phyloP scores from a whole-genome alignment of 495 filamentous ascomycete genomes.

The Neurospora africana region DNA sequence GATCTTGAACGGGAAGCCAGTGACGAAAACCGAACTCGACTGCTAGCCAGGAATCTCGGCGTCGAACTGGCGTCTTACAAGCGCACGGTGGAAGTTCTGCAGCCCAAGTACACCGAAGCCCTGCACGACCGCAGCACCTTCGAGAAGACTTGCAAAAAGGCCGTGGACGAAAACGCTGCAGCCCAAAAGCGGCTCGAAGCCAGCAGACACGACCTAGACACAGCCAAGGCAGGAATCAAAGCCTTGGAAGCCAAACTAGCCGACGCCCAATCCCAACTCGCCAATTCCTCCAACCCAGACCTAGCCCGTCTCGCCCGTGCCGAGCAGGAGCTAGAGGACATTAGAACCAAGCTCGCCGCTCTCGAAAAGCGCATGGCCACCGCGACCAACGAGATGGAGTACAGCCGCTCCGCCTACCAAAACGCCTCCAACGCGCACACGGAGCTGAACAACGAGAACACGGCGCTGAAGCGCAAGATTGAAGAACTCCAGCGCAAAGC shows the following conservation, averaged over 20 bases:
- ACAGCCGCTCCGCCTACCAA: constrained; percentile 53
- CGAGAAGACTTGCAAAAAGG: constrained; percentile 22
- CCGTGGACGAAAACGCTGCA: constrained; percentile 10
- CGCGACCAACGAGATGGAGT: constrained; percentile 42
- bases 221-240: constrained; percentile 40
- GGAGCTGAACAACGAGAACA: constrained; percentile 40
- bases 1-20: constrained; percentile 13
- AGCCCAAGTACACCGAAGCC: constrained; percentile 25
- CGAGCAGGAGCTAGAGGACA: constrained; percentile 27
- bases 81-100: constrained; percentile 15
- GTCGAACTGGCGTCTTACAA: constrained; percentile 19
- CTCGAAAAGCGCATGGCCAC: constrained; percentile 35
- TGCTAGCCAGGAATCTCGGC: constrained; percentile 20
- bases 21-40: constrained; percentile 16
- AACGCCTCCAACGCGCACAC: constrained; percentile 45
- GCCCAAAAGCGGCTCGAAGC: constrained; percentile 23
- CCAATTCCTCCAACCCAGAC: constrained; percentile 36
- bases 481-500: constrained; percentile 40
- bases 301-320: constrained; percentile 36
- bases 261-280: constrained; percentile 35
- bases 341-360: constrained; percentile 19
- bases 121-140: constrained; percentile 28
- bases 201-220: constrained; percentile 31
- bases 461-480: constrained; percentile 36
- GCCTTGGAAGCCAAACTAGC: constrained; percentile 40